Conservation (phyloP, 805 yeast species). For the Saturnispora mendoncae region DNA sequence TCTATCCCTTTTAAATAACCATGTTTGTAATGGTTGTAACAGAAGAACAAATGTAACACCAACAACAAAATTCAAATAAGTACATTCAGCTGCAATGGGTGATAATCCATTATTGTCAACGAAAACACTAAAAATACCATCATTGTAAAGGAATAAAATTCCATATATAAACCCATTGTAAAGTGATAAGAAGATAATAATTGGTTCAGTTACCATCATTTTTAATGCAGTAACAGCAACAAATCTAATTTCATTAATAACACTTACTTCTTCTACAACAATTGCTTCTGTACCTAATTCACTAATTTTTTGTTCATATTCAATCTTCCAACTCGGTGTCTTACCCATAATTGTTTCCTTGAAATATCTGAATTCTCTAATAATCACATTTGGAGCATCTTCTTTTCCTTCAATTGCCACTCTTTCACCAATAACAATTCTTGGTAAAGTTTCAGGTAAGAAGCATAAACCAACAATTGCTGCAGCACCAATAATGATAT, state of each 20-base stretch:
- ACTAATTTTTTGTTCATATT: slow-evolving; percentile 12
- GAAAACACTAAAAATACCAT: slow-evolving; percentile 30
- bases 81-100: slow-evolving; percentile 27
- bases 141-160: slow-evolving; percentile 28
- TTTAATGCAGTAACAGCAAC: slow-evolving; percentile 27
- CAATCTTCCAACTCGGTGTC: slow-evolving; percentile 16
- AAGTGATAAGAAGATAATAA: slow-evolving; percentile 27
- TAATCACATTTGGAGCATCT: slow-evolving; percentile 17
- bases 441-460: slow-evolving; percentile 31
- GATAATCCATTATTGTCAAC: slow-evolving; percentile 28
- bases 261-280: slow-evolving; percentile 19
- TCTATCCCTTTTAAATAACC: slow-evolving; percentile 25
- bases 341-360: slow-evolving; percentile 14
- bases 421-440: slow-evolving; percentile 28
- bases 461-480: slow-evolving; percentile 18
- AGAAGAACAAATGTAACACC: slow-evolving; percentile 26
- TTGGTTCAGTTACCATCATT: slow-evolving; percentile 30
- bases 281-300: slow-evolving; percentile 18
- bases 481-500: slow-evolving; percentile 26
- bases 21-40: slow-evolving; percentile 28
- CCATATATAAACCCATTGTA: slow-evolving; percentile 32
- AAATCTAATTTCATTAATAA: slow-evolving; percentile 25
- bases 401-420: slow-evolving; percentile 20
- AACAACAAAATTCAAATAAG: slow-evolving; percentile 30
- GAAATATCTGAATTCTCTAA: slow-evolving; percentile 23